phyloP scores from a whole-genome alignment of 108 stramenopile species.

The Fragilaria radians region DNA sequence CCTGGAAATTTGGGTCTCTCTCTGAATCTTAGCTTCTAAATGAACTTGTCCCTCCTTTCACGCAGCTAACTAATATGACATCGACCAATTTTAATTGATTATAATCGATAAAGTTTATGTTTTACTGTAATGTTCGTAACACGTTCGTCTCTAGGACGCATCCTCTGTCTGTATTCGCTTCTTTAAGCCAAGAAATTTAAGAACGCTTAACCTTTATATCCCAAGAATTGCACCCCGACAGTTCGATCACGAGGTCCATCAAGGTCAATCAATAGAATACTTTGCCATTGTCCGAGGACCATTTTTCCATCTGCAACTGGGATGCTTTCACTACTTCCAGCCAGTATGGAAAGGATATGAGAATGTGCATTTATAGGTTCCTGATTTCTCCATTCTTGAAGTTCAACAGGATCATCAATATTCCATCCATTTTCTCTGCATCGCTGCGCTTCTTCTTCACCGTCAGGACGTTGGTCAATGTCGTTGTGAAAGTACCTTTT shows the following conservation, averaged over 20 bases:
- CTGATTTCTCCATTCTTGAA: constrained; percentile 76
- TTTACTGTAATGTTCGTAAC: no score
- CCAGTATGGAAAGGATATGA: constrained; percentile 73
- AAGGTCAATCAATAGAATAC: constrained; percentile 72
- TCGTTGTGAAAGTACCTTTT: constrained; percentile 78
- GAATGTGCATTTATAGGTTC: constrained; percentile 90
- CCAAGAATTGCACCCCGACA: constrained; percentile 74
- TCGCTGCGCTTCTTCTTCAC: constrained; percentile 69
- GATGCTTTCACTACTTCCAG: constrained; percentile 71
- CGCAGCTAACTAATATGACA: background rate
- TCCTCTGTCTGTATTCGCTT: no score
- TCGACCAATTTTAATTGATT: no score
- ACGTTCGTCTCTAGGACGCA: no score
- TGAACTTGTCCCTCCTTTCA: background rate
- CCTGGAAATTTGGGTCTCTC: constrained; percentile 95
- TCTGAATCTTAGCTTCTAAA: constrained; percentile 88
- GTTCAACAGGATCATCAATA: constrained; percentile 52
- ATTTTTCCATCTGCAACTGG: constrained; percentile 77
- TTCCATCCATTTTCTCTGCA: constrained; percentile 85
- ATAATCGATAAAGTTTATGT: no score
- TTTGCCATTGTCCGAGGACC: constrained; percentile 85
- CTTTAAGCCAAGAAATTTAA: no score
- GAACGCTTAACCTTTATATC: no score
- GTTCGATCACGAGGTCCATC: constrained; percentile 77
- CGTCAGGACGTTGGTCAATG: constrained; percentile 72